A percentile compares a stretch with the other conserved stretches of the same genome.
Conservation (phyloP, 139 green algal genomes). For the Coccomyxa sp. region DNA sequence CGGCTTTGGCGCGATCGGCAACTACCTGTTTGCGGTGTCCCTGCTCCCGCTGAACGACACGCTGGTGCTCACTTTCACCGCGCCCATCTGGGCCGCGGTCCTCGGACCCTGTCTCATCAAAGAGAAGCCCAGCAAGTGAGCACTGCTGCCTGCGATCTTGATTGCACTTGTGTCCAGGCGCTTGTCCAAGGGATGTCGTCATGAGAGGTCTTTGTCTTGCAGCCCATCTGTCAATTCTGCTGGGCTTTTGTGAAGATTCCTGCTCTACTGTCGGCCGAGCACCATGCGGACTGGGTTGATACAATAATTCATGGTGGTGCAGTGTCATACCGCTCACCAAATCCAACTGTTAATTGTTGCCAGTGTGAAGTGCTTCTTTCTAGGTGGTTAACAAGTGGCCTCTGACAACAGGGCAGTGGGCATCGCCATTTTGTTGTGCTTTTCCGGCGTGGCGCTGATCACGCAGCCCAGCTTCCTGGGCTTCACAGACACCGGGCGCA, state of each 20-base stretch:
- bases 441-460: slow-evolving; percentile 30
- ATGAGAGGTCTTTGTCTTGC: neutral
- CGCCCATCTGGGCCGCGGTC: slow-evolving; percentile 30
- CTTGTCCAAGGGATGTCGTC: neutral
- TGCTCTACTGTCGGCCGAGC: neutral
- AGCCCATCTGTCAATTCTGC: neutral
- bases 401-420: slow-evolving; percentile 12
- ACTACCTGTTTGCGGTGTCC: slow-evolving; percentile 26
- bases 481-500: slow-evolving; percentile 11
- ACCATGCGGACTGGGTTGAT: neutral
- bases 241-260: neutral
- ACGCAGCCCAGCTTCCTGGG: slow-evolving; percentile 30
- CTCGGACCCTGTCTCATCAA: slow-evolving; percentile 20
- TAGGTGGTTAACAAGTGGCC: neutral
- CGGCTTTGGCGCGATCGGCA: slow-evolving; percentile 23
- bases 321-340: neutral
- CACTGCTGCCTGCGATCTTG: neutral
- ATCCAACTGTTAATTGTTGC: no score
- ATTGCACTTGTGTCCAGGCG: neutral
- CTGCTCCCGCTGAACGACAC: slow-evolving; percentile 38
- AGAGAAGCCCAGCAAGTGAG: slow-evolving; percentile 17
- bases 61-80: slow-evolving; percentile 37
- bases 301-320: neutral
- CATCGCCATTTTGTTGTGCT: slow-evolving; percentile 29
- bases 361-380: no score